Evolutionary conservation across 2,329 filamentous ascomycete genomes (phyloP).

Genomic region (Emmonsiellopsis sp.): DNA sequence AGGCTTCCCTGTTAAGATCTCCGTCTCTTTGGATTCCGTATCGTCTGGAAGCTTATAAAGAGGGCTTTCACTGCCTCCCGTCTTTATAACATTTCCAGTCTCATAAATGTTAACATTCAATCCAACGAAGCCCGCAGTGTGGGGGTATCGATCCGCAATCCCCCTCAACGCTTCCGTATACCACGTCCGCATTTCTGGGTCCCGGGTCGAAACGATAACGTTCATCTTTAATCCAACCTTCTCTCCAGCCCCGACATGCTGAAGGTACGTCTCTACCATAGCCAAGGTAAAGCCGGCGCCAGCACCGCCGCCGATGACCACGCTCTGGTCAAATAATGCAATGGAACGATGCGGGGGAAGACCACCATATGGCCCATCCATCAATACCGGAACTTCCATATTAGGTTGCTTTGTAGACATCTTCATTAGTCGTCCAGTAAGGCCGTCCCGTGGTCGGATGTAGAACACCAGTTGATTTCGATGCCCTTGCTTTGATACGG

Average conservation of each 20-base stretch:
- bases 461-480: slow-evolving; percentile 43
- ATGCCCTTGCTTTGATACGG: slow-evolving; percentile 27
- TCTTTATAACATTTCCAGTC: slow-evolving; percentile 10
- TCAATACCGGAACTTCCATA: slow-evolving; percentile 34
- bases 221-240: not conserved
- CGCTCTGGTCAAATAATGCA: slow-evolving; percentile 31
- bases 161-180: slow-evolving; percentile 8
- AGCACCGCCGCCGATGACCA: slow-evolving; percentile 49
- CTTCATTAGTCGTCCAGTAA: slow-evolving; percentile 41
- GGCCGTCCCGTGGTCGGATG: slow-evolving; percentile 40
- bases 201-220: not conserved
- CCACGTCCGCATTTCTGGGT: slow-evolving; percentile 11
- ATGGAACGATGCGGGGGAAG: slow-evolving; percentile 28
- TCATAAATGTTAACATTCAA: slow-evolving; percentile 19
- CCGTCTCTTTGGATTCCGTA: not conserved
- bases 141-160: slow-evolving; percentile 8
- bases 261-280: slow-evolving; percentile 36
- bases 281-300: slow-evolving; percentile 47
- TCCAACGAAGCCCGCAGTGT: slow-evolving; percentile 5
- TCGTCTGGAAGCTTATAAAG: slow-evolving; percentile 1
- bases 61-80: not conserved
- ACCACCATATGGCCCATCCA: slow-evolving; percentile 54
- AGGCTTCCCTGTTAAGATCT: not conserved
- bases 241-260: not conserved
- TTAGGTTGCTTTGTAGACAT: slow-evolving; percentile 31